These are phyloP conservation scores for Metschnikowia anglica DNA, from an alignment of 805 yeast genomes.

Conservation along the genomic window DNA sequence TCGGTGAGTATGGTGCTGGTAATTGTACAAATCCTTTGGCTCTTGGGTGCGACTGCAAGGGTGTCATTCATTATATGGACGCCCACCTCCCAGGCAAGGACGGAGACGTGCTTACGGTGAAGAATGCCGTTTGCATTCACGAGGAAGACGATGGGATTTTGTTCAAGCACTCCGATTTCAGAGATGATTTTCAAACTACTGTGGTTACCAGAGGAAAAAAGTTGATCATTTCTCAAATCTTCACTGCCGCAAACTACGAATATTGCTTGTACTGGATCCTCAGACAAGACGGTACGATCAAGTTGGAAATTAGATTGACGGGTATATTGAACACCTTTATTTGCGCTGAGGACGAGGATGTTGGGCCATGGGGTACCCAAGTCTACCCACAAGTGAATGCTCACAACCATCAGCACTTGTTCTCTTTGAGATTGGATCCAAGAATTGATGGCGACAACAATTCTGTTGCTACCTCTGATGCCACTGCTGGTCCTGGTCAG, in stretches of 20 bases:
- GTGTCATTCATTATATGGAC: conserved; percentile 79
- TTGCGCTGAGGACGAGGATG: conserved; percentile 61
- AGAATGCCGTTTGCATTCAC: conserved; percentile 79
- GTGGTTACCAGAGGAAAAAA: conserved; percentile 74
- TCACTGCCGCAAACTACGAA: conserved; percentile 86
- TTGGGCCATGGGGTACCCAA: conserved; percentile 76
- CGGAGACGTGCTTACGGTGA: conserved; percentile 69
- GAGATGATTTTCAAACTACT: conserved; percentile 74
- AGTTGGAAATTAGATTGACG: conserved; percentile 74
- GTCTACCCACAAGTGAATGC: conserved; percentile 82
- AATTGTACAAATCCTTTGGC: conserved; percentile 77
- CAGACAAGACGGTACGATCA: conserved; percentile 81
- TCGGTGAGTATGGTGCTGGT: conserved; percentile 88
- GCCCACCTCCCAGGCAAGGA: conserved; percentile 68
- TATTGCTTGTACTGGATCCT: conserved; percentile 82
- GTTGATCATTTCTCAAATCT: conserved; percentile 73
- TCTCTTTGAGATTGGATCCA: conserved; percentile 75
- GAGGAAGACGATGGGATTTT: conserved; percentile 83
- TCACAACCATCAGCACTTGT: conserved; percentile 84
- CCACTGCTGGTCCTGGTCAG: conserved; percentile 55
- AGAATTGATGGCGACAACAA: conserved; percentile 79
- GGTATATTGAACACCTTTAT: conserved; percentile 78
- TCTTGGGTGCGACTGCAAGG: conserved; percentile 83
- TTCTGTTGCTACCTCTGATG: conserved; percentile 69
- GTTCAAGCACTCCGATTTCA: conserved; percentile 80